Evolutionary conservation across 768 basidiomycete species (phyloP).

Genomic region (Pleurotus tuoliensis): DNA sequence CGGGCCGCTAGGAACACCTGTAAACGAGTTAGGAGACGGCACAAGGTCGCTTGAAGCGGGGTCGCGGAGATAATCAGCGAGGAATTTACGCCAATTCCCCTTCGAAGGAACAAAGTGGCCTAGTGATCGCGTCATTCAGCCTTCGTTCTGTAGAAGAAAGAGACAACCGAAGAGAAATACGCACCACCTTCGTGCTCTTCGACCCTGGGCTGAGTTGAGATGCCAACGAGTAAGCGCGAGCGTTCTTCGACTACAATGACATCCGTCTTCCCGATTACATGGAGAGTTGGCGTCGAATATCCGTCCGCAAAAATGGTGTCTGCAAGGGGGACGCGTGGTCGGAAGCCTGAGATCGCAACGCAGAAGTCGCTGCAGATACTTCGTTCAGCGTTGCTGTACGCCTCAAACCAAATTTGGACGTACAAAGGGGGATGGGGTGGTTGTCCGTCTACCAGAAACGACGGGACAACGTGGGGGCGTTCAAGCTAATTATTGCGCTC

Average conservation of each 20-base stretch:
- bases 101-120: conserved; percentile 85
- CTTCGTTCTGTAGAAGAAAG: not conserved
- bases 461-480: conserved; percentile 35
- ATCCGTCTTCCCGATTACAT: conserved; percentile 75
- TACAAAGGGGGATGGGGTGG: conserved; percentile 76
- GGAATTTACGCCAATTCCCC: conserved; percentile 70
- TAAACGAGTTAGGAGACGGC: conserved; percentile 35
- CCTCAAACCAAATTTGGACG: conserved; percentile 15
- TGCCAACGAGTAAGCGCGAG: conserved; percentile 49
- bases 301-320: conserved; percentile 44
- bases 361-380: conserved; percentile 56
- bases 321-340: conserved; percentile 43
- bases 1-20: conserved; percentile 26
- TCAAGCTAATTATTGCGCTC: conserved; percentile 28
- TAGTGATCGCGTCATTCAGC: conserved; percentile 20
- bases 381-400: not conserved
- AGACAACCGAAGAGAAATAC: conserved; percentile 18
- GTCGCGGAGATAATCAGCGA: conserved; percentile 60
- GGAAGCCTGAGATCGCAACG: conserved; percentile 73
- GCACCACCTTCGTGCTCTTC: conserved; percentile 79
- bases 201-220: conserved; percentile 55
- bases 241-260: conserved; percentile 72
- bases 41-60: conserved; percentile 35
- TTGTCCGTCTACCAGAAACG: conserved; percentile 60
- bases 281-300: conserved; percentile 70